Base-by-base conservation (phyloP, 108 stramenopile genomes). In the Pseudonitzschia delicatissima region DNA sequence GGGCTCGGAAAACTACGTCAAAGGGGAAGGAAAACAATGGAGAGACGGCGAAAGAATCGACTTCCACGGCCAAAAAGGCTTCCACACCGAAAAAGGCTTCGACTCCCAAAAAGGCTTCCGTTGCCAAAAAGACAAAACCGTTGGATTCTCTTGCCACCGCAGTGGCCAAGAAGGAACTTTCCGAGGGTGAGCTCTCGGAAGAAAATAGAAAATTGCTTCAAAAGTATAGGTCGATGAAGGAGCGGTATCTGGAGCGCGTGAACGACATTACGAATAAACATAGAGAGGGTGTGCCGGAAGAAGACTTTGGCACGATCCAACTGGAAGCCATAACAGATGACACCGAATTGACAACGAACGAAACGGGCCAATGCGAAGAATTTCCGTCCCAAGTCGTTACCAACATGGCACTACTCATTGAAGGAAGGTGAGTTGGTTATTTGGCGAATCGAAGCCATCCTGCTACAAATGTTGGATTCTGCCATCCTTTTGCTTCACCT, bases 341-440 rank as follows among this genome's bases (percentile, higher is more conserved):
- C 11, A 55, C 31, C 6, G 53, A 55, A 27, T 2, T 55, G 53
- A 9, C 8, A 32, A n/a, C 32, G 4, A 33, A 33, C 13, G 53
- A 55, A 8, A 12, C 11, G 11, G n/a, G n/a, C 4, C 29, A 28
- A 12, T 55, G 53, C 53, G 32, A 55, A 33, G 71, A 61, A 28
- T 84, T 87, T 53, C 83, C 86, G n/a, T 74, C 82, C 60, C 55
- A 50, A 37, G 71, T 79, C 9, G 62, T 87, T 29, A 53, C 64
- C 6, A 68, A 73, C 71, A 77, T 87, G 74, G 67, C 72, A 37
- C 9, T 78, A 17, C 13, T 87, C 25, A 72, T 82, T 47, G 83
- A 87, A 53, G 86, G 83, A 69, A 82, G 85, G 85, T 86, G 55
- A 51, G 84, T 2, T 17, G 5, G 5, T n/a, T n/a, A n/a, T n/a